Conservation (phyloP, 2,329 filamentous ascomycete species). For the Alternaria novae-zelandiae region DNA sequence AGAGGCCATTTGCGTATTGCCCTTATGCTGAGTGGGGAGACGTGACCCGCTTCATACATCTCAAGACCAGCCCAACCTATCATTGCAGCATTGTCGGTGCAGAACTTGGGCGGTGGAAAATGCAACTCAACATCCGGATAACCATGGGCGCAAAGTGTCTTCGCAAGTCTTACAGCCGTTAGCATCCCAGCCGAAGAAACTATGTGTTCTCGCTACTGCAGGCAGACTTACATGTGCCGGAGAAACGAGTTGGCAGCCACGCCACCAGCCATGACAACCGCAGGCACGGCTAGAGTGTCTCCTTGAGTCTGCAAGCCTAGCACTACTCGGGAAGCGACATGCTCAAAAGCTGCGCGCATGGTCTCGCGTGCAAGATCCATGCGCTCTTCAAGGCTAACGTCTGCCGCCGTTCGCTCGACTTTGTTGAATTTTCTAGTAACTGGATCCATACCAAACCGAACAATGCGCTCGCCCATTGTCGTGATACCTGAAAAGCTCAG, state of each 20-base stretch:
- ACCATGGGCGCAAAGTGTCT: constrained; percentile 71
- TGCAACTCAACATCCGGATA: constrained; percentile 66
- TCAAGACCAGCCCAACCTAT: constrained; percentile 92
- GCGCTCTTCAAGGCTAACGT: constrained; percentile 66
- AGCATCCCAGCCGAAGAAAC: neutral
- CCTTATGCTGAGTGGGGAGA: constrained; percentile 34
- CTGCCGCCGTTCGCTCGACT: constrained; percentile 36
- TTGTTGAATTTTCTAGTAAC: constrained; percentile 37
- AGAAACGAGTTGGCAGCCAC: constrained; percentile 87
- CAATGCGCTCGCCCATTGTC: constrained; percentile 67
- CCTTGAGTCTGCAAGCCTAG: constrained; percentile 64
- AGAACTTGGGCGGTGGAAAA: constrained; percentile 78
- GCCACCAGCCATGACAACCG: constrained; percentile 85
- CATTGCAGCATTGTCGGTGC: constrained; percentile 98
- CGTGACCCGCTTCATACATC: constrained; percentile 81
- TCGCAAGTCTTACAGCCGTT: constrained; percentile 47
- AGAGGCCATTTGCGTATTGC: constrained; percentile 49
- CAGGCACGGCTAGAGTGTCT: constrained; percentile 35
- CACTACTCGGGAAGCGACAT: constrained; percentile 77
- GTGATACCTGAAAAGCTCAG: constrained; percentile 72
- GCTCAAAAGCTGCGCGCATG: constrained; percentile 86
- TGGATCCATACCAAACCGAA: constrained; percentile 49
- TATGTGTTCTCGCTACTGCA: neutral
- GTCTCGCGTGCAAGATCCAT: constrained; percentile 71
- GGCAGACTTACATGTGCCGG: constrained; percentile 61